Base-by-base conservation (phyloP, 768 basidiomycete species). In the Macrolepiota fuliginosa region DNA sequence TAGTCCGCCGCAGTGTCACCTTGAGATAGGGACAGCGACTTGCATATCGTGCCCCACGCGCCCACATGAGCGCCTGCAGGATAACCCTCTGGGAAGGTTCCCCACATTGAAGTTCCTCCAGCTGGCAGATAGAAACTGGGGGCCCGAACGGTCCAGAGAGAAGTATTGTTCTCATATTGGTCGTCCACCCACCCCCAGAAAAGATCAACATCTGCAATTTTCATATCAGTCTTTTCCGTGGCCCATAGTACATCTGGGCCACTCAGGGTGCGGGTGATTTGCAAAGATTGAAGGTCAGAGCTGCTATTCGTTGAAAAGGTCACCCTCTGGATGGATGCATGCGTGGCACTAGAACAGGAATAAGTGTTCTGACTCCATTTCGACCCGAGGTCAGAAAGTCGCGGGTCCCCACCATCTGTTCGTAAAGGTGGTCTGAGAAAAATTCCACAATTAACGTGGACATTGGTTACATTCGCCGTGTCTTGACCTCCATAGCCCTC, bases 281-380 rank as follows among this genome's bases (percentile, higher is more conserved):
- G 40, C 0, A 61, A 11, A 40, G n/a, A 15, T 12, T 61, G 59
- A 17, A 61, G 11, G 13, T 46, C 29, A 25, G 24, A 54, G 51
- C 37, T 60, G 39, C 39, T 54, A 19, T 61, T 61, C 15, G 59
- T 36, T 2, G 29, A 45, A 25, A 61, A 61, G 32, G 52, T 36
- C 4, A 61, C 24, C 42, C 46, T 42, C 32, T 61, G 59, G 19
- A 61, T 37, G 7, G 59, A 54, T 45, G 59, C 59, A 54, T 51
- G 59, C 10, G 66, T 70, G 11, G 56, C 60, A 36, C 68, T 67
- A 1, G 69, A 65, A 27, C 69, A 70, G 4, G 47, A 46, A 24
- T 65, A 62, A 17, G 68, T 11, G 15, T 56, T 55, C 25, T 70
- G 69, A 15, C 54, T 54, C 68, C 68, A 70, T 9, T 64, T 70